These are phyloP conservation scores for Aspergillus brunneoviolaceus DNA, from an alignment of 2,329 filamentous ascomycete genomes.

Conservation along the genomic window DNA sequence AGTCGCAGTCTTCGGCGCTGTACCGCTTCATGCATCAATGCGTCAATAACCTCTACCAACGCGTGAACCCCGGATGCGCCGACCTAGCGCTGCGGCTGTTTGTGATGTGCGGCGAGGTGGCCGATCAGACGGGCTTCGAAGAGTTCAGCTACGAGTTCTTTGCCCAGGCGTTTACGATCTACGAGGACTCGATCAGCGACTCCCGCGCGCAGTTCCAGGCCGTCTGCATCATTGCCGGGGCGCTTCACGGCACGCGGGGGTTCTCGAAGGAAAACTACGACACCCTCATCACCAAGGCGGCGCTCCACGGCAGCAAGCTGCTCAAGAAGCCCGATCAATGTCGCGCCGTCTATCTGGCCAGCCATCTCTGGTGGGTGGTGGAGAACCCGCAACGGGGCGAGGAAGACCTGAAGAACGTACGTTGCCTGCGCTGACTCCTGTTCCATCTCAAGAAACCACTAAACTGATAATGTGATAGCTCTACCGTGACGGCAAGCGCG, in stretches of 20 bases:
- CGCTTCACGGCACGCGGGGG: conserved; percentile 81
- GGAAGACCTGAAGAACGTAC: conserved; percentile 75
- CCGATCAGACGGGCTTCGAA: conserved; percentile 86
- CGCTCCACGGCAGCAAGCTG: conserved; percentile 92
- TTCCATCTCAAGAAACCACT: not conserved
- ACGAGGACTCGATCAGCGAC: conserved; percentile 94
- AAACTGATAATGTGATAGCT: conserved; percentile 55
- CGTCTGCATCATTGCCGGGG: conserved; percentile 88
- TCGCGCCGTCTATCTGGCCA: conserved; percentile 91
- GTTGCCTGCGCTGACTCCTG: conserved; percentile 31
- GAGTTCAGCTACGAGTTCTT: conserved; percentile 98
- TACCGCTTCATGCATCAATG: conserved; percentile 95
- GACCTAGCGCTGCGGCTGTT: conserved; percentile 89
- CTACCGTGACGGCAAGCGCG: conserved; percentile 95
- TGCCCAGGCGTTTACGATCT: conserved; percentile 95
- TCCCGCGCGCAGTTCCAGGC: conserved; percentile 97
- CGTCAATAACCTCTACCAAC: conserved; percentile 81
- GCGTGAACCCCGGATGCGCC: conserved; percentile 77
- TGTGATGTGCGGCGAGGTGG: conserved; percentile 86
- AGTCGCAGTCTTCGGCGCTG: conserved; percentile 71
- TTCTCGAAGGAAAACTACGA: conserved; percentile 98
- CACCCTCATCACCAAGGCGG: conserved; percentile 95
- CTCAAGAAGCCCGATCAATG: conserved; percentile 98
- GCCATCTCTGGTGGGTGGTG: conserved; percentile 96
- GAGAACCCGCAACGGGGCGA: conserved; percentile 75